Base-by-base conservation (phyloP, 139 green algal genomes). In the Spirogloea muscicola region DNA sequence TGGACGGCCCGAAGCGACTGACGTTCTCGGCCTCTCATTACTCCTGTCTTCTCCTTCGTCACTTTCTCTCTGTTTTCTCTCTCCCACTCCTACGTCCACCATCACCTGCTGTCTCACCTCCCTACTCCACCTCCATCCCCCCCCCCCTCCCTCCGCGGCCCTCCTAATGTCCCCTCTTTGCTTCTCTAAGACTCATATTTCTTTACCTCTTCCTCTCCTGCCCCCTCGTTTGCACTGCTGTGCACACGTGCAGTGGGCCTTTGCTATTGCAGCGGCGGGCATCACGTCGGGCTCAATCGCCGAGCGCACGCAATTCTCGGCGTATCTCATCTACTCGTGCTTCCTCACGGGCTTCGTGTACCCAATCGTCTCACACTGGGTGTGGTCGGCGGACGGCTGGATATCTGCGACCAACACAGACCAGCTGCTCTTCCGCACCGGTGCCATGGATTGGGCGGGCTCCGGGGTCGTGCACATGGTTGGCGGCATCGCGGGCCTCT, bases 401-500 rank as follows among this genome's bases (percentile, higher is more conserved):
- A 33, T 86, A 13, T 76, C 42, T 0, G 75, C 74, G 29, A 68
- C 82, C 65, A 85, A 80, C 48, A 18, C 43, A 13, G 43, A 49
- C 9, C 31, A 61, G 31, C 78, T 64, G 3, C 57, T 84, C 46
- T 27, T 72, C 21, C 55, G 78, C 18, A 63, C n/a, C 21, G 79
- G 80, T 29, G 72, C 77, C 59, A 60, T 83, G 27, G 80, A 86
- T 31, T 85, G 85, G 21, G 80, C 79, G 33, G 80, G 85, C 57
- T 84, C 78, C 46, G 89, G 90, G 58, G 77, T 88, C 59, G 84
- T 88, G 38, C 84, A 89, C 74, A 89, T 89, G 84, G 44, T 61
- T 40, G 84, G 84, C 31, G 84, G 84, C 37, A 57, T 82, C 33
- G 74, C 84, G 61, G 63, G 69, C 31, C 27, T 80, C 6, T 78